Evolutionary conservation across 164 flowering plant species (phyloP).

Genomic region (Malania oleifera): DNA sequence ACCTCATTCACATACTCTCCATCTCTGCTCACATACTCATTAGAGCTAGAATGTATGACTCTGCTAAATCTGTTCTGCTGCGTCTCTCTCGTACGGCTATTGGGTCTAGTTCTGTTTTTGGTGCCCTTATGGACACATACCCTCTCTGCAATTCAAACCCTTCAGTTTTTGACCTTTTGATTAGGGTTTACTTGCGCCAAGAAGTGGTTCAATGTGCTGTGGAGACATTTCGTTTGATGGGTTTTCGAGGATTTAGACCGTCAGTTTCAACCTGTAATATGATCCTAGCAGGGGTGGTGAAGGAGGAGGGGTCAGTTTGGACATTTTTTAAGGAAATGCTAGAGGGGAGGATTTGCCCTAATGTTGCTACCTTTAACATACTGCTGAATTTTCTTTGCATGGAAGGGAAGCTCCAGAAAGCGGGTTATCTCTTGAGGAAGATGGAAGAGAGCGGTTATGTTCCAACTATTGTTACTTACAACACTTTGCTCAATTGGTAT

Average conservation of each 20-base stretch:
- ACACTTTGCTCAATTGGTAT: slow-evolving; percentile 75
- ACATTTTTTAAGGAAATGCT: slow-evolving; percentile 65
- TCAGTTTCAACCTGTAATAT: slow-evolving; percentile 64
- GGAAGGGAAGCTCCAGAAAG: slow-evolving; percentile 66
- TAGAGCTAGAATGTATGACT: slow-evolving; percentile 63
- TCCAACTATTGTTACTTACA: slow-evolving; percentile 63
- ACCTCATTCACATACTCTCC: slow-evolving; percentile 41
- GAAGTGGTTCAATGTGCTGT: slow-evolving; percentile 47
- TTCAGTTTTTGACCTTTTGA: slow-evolving; percentile 70
- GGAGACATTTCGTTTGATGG: slow-evolving; percentile 48
- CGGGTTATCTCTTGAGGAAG: slow-evolving; percentile 50
- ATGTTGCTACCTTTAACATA: slow-evolving; percentile 67
- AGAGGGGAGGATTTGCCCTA: slow-evolving; percentile 45
- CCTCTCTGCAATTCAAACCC: slow-evolving; percentile 73
- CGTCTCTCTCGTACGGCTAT: slow-evolving; percentile 35
- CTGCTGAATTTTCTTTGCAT: slow-evolving; percentile 50
- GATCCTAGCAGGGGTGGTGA: slow-evolving; percentile 46
- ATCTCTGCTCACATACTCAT: slow-evolving; percentile 66
- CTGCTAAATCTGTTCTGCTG: slow-evolving; percentile 47
- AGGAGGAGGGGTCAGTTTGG: slow-evolving; percentile 43
- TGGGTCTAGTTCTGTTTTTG: slow-evolving; percentile 39
- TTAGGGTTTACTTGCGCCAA: slow-evolving; percentile 51
- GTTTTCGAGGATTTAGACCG: slow-evolving; percentile 54
- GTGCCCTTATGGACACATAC: slow-evolving; percentile 67
- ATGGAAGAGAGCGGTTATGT: slow-evolving; percentile 72